A percentile compares a stretch with the other conserved stretches of the same genome.
These are phyloP conservation scores for Suillus brevipes DNA, from an alignment of 768 basidiomycete species.

Conservation along the genomic window DNA sequence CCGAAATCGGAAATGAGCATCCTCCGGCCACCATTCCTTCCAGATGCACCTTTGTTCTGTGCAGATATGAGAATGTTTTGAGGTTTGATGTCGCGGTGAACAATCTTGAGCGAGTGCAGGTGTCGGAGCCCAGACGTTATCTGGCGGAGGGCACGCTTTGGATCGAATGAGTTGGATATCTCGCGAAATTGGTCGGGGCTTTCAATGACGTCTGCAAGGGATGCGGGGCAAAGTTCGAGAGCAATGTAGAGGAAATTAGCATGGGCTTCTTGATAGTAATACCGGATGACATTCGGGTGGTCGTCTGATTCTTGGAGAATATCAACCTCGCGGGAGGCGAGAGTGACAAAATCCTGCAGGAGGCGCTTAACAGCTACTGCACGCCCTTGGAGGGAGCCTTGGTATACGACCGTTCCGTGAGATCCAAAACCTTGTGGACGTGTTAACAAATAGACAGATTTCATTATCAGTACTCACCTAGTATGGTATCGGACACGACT, in stretches of 20 bases:
- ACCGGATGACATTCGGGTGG: constrained; percentile 97
- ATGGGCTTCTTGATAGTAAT: constrained; percentile 95
- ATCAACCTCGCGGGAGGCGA: constrained; percentile 90
- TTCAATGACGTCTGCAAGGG: constrained; percentile 85
- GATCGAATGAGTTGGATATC: constrained; percentile 74
- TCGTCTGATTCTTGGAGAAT: constrained; percentile 96
- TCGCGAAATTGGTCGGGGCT: constrained; percentile 77
- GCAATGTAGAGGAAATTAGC: constrained; percentile 97
- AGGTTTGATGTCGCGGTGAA: constrained; percentile 99
- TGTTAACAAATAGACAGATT: constrained; percentile 9
- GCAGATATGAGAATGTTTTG: constrained; percentile 92
- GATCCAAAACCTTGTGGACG: constrained; percentile 80
- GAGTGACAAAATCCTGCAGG: constrained; percentile 91
- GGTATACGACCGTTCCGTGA: constrained; percentile 94
- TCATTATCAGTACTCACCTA: constrained; percentile 52
- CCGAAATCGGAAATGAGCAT: constrained; percentile 98
- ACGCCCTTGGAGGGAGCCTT: constrained; percentile 93
- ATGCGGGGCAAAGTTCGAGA: constrained; percentile 90
- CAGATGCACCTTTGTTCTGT: constrained; percentile 52
- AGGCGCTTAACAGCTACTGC: constrained; percentile 98
- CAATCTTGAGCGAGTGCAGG: constrained; percentile 89
- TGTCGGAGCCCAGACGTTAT: constrained; percentile 87
- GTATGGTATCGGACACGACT: constrained; percentile 68
- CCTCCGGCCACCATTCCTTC: constrained; percentile 51
- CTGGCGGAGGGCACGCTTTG: constrained; percentile 85